Evolutionary conservation across 2,329 filamentous ascomycete genomes (phyloP), one percentile per base, ranked within the genome.

Genomic region (Trichoderma semiorbis): DNA sequence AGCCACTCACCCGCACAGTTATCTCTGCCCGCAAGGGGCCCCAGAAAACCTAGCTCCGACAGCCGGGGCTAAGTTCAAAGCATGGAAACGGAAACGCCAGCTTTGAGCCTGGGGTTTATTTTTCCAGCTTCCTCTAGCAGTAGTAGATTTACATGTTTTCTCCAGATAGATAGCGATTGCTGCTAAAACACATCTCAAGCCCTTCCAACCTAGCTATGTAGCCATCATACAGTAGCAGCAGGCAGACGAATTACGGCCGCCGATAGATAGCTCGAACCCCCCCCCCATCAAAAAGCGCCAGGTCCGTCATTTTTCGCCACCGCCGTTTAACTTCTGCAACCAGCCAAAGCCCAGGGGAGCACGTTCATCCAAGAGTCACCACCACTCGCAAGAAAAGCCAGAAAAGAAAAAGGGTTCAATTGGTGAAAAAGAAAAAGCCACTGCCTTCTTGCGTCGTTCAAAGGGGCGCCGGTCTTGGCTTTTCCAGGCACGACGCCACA

Each of bases 1-100:
- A 68, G 66, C 66, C 66, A 69, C 66, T 61, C 67, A 36, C 16
- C 67, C 55, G 57, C 58, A 69, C 67, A 62, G 67, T 69, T 61
- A 69, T 69, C 67, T 68, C 34, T 36, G 14, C 39, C 32, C 64
- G 14, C 39, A 32, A 26, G 32, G n/a, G n/a, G n/a, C 7, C 12
- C 39, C 43, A 7, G 11, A 53, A 53, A 24, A 53, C 43, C 2
- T 50, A n/a, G 43, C 43, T 21, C 43, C n/a, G 43, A 50, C 39
- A 43, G 39, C 39, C 39, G 39, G 39, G 7, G 39, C 39, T 43
- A 50, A 50, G 43, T 21, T 3, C 10, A 50, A 21, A 50, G 43
- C 43, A n/a, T n/a, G 43, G 43, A 47, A 36, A 16, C 34, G 34
- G 34, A n/a, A 47, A 47, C 43, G 43, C 43, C 43, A 47, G 18